Base-by-base conservation (phyloP, 129 eudicot genomes). In the Lactuca saligna region DNA sequence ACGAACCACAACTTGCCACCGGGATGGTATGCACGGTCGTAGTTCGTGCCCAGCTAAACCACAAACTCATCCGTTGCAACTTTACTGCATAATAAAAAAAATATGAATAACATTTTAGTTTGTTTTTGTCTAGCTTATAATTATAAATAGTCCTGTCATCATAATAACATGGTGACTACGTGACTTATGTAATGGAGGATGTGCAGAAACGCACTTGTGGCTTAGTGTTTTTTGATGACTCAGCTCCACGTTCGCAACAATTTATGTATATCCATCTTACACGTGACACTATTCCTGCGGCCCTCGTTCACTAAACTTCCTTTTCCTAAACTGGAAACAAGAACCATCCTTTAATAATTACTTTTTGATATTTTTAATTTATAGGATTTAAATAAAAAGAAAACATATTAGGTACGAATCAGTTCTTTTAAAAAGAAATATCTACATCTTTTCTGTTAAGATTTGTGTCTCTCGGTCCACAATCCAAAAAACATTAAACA, bases 241-340 rank as follows among this genome's bases (percentile, higher is more conserved):
- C 77, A 62, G 48, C 33, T 73, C 77, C 77, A 73, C 77, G 77
- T 73, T 31, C 54, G 70, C 77, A 73, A 38, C 55, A 54, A 13
- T 14, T 17, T 25, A 29, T 63, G 53, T 37, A 1, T 54, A 51
- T 62, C 55, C 63, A 11, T 58, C 39, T 54, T 25, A 63, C 35
- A 50, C 41, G 44, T 63, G 55, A 17, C 63, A 62, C 44, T 54
- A 9, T 1, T 13, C 64, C 54, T 35, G n/a, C 7, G 77, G 62
- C 54, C 62, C 13, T 35, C 5, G 7, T 72, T 32, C 50, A 17
- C 6, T 32, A 35, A 60, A 13, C 3, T 3, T 60, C 13, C 13
- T 33, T n/a, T 25, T 25, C 2, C 29, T 0, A 1, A 25, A 33
- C 34, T 60, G 0, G 6, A n/a, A 50, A 50, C 7, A 14, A 50